Base-by-base conservation (phyloP, 345 rosid genomes). In the Turritis glabra region DNA sequence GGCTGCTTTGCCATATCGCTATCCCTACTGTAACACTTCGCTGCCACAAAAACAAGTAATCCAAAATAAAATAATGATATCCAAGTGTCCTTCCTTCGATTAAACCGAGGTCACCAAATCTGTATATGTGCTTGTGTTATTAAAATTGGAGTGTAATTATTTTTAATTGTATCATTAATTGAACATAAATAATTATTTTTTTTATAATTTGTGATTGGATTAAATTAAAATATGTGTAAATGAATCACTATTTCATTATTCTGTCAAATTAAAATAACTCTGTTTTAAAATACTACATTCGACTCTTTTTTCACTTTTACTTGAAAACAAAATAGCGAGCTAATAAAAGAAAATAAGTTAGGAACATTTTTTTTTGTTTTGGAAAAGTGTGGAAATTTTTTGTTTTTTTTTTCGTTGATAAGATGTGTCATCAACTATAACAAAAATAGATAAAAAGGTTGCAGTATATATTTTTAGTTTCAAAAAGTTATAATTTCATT, bases 101-200 rank as follows among this genome's bases (percentile, higher is more conserved):
- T 69, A 76, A 76, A 76, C 80, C 80, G 80, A 76, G 71, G 80
- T 76, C 80, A 21, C 80, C 59, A 23, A 55, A 62, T 62, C 52
- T 55, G 43, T 47, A 56, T 12, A 37, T 12, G 41, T 2, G 11
- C 40, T 35, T 35, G 40, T 35, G 40, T 38, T 29, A 40, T 1
- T 13, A 5, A 51, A 23, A 22, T 3, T 11, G 26, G 23, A 50
- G 8, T 22, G 25, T 4, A 25, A 53, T 12, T 12, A 8, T 33
- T 33, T 4, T 38, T 38, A n/a, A 15, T 33, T 55, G 18, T n/a
- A n/a, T 29, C 23, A n/a, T 30, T 17, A 29, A 25, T 13, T 29
- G 7, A 1, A 56, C 14, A 30, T 19, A 56, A 30, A 26, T 54
- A 7, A 6, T 54, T 1, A 53, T 54, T 26, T 25, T 22, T 27